A percentile compares a stretch with the other conserved stretches of the same genome.
Conservation (phyloP, 345 rosid species). For the Eucalyptus pauciflora region DNA sequence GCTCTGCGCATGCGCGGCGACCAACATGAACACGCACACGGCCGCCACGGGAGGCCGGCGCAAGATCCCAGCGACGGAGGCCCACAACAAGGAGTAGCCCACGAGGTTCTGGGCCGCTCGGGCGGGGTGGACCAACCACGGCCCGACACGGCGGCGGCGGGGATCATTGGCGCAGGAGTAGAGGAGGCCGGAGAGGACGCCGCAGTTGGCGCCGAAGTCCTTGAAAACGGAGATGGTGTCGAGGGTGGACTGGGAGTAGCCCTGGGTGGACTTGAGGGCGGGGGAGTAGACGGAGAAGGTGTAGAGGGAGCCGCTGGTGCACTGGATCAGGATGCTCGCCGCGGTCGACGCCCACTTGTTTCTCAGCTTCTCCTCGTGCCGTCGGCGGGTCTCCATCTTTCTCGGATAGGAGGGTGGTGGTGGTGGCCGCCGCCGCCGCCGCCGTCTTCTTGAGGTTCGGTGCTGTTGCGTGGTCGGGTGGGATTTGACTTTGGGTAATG, state of each 20-base stretch:
- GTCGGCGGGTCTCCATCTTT: not conserved
- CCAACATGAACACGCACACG: conserved; percentile 17
- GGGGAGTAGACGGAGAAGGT: conserved; percentile 71
- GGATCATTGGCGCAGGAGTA: conserved; percentile 19
- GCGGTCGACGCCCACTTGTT: conserved; percentile 48
- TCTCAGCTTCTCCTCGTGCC: not conserved
- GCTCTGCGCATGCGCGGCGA: conserved; percentile 21
- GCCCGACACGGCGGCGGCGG: conserved; percentile 11
- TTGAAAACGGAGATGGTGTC: conserved; percentile 65
- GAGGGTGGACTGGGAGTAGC: conserved; percentile 64
- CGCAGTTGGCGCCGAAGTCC: conserved; percentile 58
- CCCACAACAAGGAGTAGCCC: conserved; percentile 66
- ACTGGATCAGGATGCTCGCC: conserved; percentile 76
- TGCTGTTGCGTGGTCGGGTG: not conserved
- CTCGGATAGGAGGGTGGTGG: not conserved
- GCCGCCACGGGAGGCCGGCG: conserved; percentile 11
- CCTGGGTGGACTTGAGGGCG: conserved; percentile 45
- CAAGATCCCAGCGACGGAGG: conserved; percentile 41
- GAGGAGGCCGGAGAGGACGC: conserved; percentile 50
- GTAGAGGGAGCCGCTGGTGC: conserved; percentile 50
- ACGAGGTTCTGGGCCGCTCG: conserved; percentile 45
- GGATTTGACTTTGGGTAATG: not conserved
- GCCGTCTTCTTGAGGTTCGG: not conserved
- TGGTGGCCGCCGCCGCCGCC: not conserved
- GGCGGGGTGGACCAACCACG: conserved; percentile 47